phyloP scores from a whole-genome alignment of 2,329 filamentous ascomycete species.

The Leptodontidium sp. region DNA sequence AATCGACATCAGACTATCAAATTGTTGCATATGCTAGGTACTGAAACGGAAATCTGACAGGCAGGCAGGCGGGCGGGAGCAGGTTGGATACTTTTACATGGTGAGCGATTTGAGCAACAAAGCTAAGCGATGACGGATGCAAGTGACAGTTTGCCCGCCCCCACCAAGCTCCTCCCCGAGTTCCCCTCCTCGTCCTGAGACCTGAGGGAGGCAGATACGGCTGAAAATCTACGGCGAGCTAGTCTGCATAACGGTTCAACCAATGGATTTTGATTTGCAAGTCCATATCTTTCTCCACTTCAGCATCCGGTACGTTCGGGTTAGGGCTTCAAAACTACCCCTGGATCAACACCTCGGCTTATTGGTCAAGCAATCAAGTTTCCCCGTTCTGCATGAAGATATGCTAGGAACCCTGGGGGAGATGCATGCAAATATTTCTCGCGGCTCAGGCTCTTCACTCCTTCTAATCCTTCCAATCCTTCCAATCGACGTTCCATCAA shows the following conservation, averaged over 20 bases:
- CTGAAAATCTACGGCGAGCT: background rate
- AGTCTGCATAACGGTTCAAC: background rate
- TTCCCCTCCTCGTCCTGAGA: background rate
- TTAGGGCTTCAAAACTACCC: background rate
- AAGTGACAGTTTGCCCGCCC: too few relatives aligned
- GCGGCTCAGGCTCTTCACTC: conserved; percentile 3
- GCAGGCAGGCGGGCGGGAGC: too few relatives aligned
- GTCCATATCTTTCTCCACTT: background rate
- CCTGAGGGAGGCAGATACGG: background rate
- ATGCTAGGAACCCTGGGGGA: background rate
- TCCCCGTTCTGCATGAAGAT: background rate
- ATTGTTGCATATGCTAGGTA: background rate
- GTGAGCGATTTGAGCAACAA: too few relatives aligned
- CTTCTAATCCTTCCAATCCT: conserved; percentile 11
- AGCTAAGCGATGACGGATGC: too few relatives aligned
- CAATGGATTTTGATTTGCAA: background rate
- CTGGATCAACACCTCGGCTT: background rate
- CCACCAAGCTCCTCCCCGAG: background rate
- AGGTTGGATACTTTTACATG: too few relatives aligned
- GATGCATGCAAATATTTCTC: background rate
- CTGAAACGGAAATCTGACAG: too few relatives aligned
- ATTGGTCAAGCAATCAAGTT: conserved; percentile 6
- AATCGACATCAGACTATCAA: conserved; percentile 2
- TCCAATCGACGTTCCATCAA: conserved; percentile 5
- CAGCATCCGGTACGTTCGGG: background rate